Evolutionary conservation across 148 eudicot genomes (phyloP).

Genomic region (Cornus kousa): DNA sequence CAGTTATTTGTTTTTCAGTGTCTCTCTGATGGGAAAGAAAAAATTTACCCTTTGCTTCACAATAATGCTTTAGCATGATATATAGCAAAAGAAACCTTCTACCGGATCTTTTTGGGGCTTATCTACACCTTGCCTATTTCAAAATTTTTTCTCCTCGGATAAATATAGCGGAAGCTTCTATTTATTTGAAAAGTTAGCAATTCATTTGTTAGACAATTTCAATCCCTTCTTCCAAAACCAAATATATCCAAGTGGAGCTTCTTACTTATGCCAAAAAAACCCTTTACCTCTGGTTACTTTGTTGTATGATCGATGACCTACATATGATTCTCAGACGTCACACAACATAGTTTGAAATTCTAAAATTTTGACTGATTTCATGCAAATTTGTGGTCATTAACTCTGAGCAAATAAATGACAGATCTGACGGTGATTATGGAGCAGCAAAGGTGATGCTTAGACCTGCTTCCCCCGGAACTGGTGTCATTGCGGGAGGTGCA

Average conservation of each 20-base stretch:
- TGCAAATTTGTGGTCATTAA: background rate
- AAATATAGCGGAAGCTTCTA: no score
- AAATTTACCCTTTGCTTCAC: no score
- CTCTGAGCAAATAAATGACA: slow-evolving; percentile 27
- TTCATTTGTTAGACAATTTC: no score
- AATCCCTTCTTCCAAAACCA: background rate
- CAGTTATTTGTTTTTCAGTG: no score
- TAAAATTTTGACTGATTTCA: background rate
- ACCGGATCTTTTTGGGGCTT: no score
- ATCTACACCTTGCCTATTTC: no score
- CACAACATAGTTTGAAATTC: background rate
- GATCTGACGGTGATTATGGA: slow-evolving; percentile 75
- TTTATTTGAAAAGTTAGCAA: no score
- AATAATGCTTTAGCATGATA: no score
- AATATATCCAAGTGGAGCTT: background rate
- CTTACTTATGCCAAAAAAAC: background rate
- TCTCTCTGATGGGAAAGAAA: no score
- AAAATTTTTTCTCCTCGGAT: no score
- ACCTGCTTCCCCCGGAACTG: slow-evolving; percentile 93
- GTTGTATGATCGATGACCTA: background rate
- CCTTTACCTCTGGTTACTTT: background rate
- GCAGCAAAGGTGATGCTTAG: slow-evolving; percentile 98
- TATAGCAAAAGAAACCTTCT: no score
- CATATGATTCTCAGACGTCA: background rate
- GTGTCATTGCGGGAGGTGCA: slow-evolving; percentile 89